phyloP scores from a whole-genome alignment of 2,329 filamentous ascomycete species.

The Pseudomassariella vexata region DNA sequence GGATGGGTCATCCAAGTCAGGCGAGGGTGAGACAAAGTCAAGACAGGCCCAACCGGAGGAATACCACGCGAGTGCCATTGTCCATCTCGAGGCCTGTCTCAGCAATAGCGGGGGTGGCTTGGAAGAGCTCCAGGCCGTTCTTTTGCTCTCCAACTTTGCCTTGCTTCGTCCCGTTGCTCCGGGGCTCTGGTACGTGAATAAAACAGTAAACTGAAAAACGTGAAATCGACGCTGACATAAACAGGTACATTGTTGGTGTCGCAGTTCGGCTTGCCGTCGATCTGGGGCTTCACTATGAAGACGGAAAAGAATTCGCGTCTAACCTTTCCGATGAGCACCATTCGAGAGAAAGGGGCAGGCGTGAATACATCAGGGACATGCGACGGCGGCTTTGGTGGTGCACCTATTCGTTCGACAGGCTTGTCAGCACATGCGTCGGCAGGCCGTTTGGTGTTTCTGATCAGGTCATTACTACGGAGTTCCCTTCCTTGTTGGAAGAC shows the following conservation, averaged over 20 bases:
- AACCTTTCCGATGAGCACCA: constrained; percentile 23
- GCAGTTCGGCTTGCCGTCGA: constrained; percentile 87
- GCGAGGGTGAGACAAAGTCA: constrained; percentile 13
- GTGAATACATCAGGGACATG: constrained; percentile 82
- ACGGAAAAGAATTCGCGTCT: constrained; percentile 54
- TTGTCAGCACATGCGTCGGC: constrained; percentile 90
- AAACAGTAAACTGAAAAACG: no score
- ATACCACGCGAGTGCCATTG: constrained; percentile 91
- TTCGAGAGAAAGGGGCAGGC: constrained; percentile 56
- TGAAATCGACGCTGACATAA: constrained; percentile 8
- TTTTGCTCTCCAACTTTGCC: constrained; percentile 86
- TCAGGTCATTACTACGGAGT: constrained; percentile 91
- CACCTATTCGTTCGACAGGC: constrained; percentile 89
- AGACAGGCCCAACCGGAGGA: constrained; percentile 76
- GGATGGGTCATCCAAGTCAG: constrained; percentile 43
- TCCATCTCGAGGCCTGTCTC: constrained; percentile 83
- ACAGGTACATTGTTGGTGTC: constrained; percentile 84
- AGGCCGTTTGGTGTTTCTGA: constrained; percentile 93
- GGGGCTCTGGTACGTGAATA: constrained; percentile 64
- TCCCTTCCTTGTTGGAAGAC: constrained; percentile 84
- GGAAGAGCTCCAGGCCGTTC: constrained; percentile 88
- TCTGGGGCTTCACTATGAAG: constrained; percentile 87
- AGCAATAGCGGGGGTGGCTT: constrained; percentile 81
- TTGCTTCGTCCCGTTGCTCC: constrained; percentile 86
- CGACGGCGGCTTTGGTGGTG: constrained; percentile 92